Evolutionary conservation across 2,329 filamentous ascomycete genomes (phyloP).

Genomic region (Fusarium newnesense): DNA sequence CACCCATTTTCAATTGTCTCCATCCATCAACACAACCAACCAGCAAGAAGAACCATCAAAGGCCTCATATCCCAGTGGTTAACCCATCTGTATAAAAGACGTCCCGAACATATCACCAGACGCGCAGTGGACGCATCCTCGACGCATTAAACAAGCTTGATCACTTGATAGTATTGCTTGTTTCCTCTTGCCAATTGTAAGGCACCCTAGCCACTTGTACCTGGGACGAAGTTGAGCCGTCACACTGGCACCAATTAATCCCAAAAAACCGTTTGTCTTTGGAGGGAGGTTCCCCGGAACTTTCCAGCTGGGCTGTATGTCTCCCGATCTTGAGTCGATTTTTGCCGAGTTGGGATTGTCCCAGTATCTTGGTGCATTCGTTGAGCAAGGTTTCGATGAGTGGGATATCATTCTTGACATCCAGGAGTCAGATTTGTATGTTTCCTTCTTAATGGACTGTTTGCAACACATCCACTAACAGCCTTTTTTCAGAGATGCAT

Average conservation of each 20-base stretch:
- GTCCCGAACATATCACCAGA: background rate
- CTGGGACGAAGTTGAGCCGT: constrained; percentile 6
- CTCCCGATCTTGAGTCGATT: constrained; percentile 69
- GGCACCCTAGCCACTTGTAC: background rate
- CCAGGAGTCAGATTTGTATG: constrained; percentile 83
- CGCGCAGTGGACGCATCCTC: background rate
- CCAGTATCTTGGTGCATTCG: constrained; percentile 78
- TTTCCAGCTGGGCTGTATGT: constrained; percentile 51
- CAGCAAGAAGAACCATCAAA: background rate
- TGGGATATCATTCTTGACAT: constrained; percentile 88
- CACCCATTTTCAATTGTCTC: constrained; percentile 7
- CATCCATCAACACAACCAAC: background rate
- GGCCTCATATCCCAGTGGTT: background rate
- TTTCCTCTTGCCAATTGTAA: background rate
- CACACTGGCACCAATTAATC: constrained; percentile 36
- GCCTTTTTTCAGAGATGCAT: constrained; percentile 65
- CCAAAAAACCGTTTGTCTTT: constrained; percentile 4
- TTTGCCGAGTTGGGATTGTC: constrained; percentile 81
- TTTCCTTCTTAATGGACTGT: constrained; percentile 19
- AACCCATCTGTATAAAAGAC: background rate
- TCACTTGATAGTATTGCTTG: background rate
- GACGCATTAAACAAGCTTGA: background rate
- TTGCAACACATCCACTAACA: constrained; percentile 30
- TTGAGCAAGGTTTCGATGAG: constrained; percentile 84
- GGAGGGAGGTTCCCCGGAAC: constrained; percentile 19